phyloP scores from a whole-genome alignment of 345 rosid genomes.

The Pugionium dolabratum region DNA sequence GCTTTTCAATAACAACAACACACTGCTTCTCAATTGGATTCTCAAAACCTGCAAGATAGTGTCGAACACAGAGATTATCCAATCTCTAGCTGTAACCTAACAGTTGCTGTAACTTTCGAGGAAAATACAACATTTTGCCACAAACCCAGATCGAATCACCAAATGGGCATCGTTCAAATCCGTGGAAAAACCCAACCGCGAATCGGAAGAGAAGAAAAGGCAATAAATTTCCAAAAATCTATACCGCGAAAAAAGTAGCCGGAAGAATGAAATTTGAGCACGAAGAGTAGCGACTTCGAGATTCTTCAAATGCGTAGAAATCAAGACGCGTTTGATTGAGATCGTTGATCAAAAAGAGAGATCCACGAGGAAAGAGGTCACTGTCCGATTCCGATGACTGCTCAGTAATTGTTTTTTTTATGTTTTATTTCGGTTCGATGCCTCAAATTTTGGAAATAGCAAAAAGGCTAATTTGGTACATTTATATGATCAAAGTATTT shows the following conservation, averaged over 20 bases:
- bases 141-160: slow-evolving; percentile 28
- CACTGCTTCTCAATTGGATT: background rate
- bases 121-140: slow-evolving; percentile 24
- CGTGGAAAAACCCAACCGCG: background rate
- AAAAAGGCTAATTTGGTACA: slow-evolving; percentile 28
- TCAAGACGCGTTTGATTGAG: slow-evolving; percentile 27
- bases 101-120: background rate
- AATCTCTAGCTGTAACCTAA: slow-evolving; percentile 30
- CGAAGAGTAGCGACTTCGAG: slow-evolving; percentile 16
- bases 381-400: slow-evolving; percentile 38
- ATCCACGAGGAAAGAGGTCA: slow-evolving; percentile 38
- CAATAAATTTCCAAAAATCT: slow-evolving; percentile 7
- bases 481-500: background rate
- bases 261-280: too few relatives aligned
- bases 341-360: slow-evolving; percentile 32
- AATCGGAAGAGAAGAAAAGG: slow-evolving; percentile 10
- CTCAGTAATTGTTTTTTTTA: slow-evolving; percentile 2
- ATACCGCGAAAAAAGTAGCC: background rate
- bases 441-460: slow-evolving; percentile 36
- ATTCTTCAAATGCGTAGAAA: background rate
- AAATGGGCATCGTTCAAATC: slow-evolving; percentile 29
- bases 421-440: background rate
- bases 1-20: background rate
- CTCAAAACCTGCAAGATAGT: slow-evolving; percentile 17
- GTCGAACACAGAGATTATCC: slow-evolving; percentile 27